Conservation (phyloP, 2,329 filamentous ascomycete genomes). For the Colletotrichum tropicicola region DNA sequence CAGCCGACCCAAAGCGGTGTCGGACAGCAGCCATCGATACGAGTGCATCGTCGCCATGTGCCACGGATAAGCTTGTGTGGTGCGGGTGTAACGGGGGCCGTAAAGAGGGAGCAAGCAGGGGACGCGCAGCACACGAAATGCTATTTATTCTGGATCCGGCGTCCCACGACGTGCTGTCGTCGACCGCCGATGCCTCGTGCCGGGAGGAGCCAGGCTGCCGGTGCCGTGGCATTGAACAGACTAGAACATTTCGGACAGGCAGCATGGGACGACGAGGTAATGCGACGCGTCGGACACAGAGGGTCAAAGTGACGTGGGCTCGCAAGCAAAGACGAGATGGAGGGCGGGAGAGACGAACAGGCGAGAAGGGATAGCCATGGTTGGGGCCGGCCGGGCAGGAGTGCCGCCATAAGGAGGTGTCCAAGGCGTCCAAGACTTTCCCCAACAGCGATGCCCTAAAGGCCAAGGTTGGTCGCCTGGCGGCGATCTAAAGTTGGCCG, state of each 20-base stretch:
- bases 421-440: too few species aligned
- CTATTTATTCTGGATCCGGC: background rate
- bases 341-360: conserved; percentile 9
- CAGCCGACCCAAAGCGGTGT: background rate
- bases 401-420: background rate
- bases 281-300: background rate
- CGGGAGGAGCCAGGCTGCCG: conserved; percentile 12
- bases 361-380: conserved; percentile 7
- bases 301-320: conserved; percentile 7
- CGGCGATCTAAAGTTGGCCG: too few species aligned
- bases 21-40: background rate
- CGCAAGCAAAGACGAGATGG: conserved; percentile 15
- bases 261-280: background rate
- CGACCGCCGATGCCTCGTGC: conserved; percentile 1
- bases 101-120: background rate
- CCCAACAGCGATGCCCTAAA: too few species aligned
- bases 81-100: conserved; percentile 10
- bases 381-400: background rate
- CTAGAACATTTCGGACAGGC: background rate
- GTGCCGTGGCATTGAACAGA: conserved; percentile 2
- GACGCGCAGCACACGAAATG: background rate
- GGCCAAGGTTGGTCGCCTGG: too few species aligned
- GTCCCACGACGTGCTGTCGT: conserved; percentile 10
- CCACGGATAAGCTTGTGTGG: conserved; percentile 6
- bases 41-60: conserved; percentile 22